Base-by-base conservation (phyloP, 1,284 basidiomycete genomes). In the Ustilago curta region DNA sequence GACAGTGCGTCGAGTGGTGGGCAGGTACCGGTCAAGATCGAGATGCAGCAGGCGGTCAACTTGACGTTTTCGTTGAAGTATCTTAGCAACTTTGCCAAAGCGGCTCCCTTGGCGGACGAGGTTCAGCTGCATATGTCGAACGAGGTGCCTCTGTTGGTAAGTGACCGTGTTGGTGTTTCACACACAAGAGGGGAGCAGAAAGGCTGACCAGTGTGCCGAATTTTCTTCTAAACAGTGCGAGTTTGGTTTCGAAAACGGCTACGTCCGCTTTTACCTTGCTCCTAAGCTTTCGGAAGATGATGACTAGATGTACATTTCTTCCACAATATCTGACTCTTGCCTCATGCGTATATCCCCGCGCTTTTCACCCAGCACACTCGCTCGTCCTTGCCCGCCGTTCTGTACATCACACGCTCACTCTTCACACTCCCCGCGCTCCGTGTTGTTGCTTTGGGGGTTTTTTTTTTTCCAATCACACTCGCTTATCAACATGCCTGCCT, bases 41-140 rank as follows among this genome's bases (percentile, higher is more conserved):
- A 79, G 42, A 76, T 85, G 48, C 69, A 80, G 44, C 91, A 93
- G 86, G 91, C 93, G 77, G 96, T 99, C 76, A 91, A 91, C 43
- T 88, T 99, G 60, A 98, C 95, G 2, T 99, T 99, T 88, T 94
- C 93, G 39, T 89, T 98, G 83, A 98, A 99, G 87, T 99, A 99
- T 87, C 90, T 99, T 31, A 90, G 92, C 86, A 97, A 97, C 88
- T 99, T 99, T 85, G 91, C 94, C 67, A 99, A 98, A 89, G 94
- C 93, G 70, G 88, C 92, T 0, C 89, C 91, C 19, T 87, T 99
- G 40, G 90, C 91, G 16, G 88, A 88, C 71, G 89, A 88, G 27
- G 93, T 95, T 40, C 89, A 80, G 56, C 78, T 86, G 49, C 79
- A 85, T 71, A 79, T 79, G 77, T 73, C 62, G 54, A 76, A 80